phyloP scores from a whole-genome alignment of 225 moss, liverwort and hornwort genomes.

The Physcomitrellopsis africana region DNA sequence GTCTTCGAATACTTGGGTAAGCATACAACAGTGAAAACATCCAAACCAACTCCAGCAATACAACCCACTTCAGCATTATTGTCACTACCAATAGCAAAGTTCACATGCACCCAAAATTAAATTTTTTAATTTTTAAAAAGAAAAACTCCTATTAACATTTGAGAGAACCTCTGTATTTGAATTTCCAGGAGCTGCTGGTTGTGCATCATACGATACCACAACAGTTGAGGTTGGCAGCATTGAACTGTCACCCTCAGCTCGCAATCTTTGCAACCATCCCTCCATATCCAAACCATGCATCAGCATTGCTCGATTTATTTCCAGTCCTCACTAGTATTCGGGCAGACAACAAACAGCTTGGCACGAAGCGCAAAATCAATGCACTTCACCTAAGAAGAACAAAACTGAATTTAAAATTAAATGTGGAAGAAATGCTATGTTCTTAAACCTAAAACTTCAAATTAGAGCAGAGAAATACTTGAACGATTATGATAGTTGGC shows the following conservation, averaged over 20 bases:
- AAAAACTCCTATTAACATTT: background rate
- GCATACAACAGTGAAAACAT: conserved; percentile 71
- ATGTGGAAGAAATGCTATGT: background rate
- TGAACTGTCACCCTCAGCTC: conserved; percentile 64
- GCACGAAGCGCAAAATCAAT: background rate
- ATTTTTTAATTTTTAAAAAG: background rate
- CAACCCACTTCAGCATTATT: conserved; percentile 70
- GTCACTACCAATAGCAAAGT: conserved; percentile 67
- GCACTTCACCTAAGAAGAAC: too few species aligned
- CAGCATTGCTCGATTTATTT: background rate
- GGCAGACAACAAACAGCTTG: too few species aligned
- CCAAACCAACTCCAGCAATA: conserved; percentile 69
- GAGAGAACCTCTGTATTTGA: background rate
- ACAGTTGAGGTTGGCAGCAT: conserved; percentile 75
- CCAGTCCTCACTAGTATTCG: too few species aligned
- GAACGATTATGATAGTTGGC: conserved; percentile 59
- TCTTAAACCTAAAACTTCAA: background rate
- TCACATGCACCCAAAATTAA: conserved; percentile 36
- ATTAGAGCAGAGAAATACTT: conserved; percentile 38
- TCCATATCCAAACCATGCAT: conserved; percentile 29
- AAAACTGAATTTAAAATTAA: too few species aligned
- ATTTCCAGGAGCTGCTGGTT: conserved; percentile 78
- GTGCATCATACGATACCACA: conserved; percentile 80
- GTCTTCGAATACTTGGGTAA: conserved; percentile 63
- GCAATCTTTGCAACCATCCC: conserved; percentile 73